Conservation (phyloP, 1,139 yeast genomes). For the Yamadazyma buinensis region DNA sequence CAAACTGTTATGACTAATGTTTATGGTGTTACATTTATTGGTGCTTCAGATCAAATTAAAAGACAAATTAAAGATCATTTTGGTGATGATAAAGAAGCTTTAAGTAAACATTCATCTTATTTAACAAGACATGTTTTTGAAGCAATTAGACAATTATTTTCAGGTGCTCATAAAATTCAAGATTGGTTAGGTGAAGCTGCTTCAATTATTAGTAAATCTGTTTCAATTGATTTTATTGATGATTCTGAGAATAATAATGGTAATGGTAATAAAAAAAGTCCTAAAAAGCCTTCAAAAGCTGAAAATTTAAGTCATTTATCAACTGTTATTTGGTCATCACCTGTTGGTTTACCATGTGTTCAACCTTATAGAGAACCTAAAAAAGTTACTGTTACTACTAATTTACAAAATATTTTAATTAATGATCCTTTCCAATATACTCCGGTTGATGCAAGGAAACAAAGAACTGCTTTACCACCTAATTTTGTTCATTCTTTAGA, state of each 20-base stretch:
- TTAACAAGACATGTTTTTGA: slow-evolving; percentile 76
- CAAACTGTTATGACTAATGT: slow-evolving; percentile 99
- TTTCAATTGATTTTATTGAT: slow-evolving; percentile 56
- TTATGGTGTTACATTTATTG: slow-evolving; percentile 93
- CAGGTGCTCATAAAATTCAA: slow-evolving; percentile 92
- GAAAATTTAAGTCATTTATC: slow-evolving; percentile 66
- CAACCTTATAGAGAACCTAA: slow-evolving; percentile 84
- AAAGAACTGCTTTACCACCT: slow-evolving; percentile 92
- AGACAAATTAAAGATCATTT: slow-evolving; percentile 53
- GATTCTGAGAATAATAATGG: background rate
- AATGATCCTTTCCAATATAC: slow-evolving; percentile 79
- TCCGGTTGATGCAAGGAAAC: slow-evolving; percentile 85
- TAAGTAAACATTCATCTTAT: slow-evolving; percentile 54
- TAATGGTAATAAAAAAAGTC: slow-evolving; percentile 12
- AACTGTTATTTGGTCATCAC: slow-evolving; percentile 96
- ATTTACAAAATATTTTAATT: slow-evolving; percentile 78
- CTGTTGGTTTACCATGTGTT: slow-evolving; percentile 88
- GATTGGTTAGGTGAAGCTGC: slow-evolving; percentile 95
- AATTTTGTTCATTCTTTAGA: slow-evolving; percentile 93
- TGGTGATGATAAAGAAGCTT: slow-evolving; percentile 37
- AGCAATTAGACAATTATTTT: slow-evolving; percentile 80
- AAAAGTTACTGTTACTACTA: slow-evolving; percentile 65
- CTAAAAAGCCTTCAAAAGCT: slow-evolving; percentile 11
- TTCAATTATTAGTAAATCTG: slow-evolving; percentile 71
- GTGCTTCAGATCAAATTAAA: slow-evolving; percentile 85